Percentiles rank a stretch among this genome's conserved stretches.
Conservation (phyloP, 306 rosid species). For the Mucuna pruriens region DNA sequence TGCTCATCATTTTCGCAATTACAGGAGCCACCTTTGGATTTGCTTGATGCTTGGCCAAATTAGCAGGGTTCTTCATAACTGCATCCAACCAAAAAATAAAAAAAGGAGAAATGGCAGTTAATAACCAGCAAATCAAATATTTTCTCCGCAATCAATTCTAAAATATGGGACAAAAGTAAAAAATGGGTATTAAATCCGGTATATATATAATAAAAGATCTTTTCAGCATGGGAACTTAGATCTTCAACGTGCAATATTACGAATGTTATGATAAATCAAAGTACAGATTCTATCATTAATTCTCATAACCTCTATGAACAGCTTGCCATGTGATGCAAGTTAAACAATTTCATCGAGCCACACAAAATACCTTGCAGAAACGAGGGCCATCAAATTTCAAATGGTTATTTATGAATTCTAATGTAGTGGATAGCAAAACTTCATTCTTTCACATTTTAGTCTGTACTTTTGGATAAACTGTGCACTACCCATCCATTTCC, state of each 20-base stretch:
- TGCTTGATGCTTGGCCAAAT: constrained; percentile 84
- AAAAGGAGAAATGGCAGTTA: neutral
- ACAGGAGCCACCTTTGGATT: constrained; percentile 94
- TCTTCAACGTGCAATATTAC: neutral
- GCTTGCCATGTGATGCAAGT: constrained; percentile 3
- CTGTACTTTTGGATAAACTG: neutral
- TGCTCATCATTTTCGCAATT: constrained; percentile 90
- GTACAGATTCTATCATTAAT: neutral
- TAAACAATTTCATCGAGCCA: neutral
- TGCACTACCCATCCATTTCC: neutral
- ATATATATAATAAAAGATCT: neutral
- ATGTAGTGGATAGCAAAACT: neutral
- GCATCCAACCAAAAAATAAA: constrained; percentile 37
- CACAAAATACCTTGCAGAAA: neutral
- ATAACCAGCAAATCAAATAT: neutral
- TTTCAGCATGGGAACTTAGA: neutral
- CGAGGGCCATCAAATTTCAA: neutral
- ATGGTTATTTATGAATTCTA: neutral
- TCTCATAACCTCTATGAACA: constrained; percentile 2
- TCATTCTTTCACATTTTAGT: neutral
- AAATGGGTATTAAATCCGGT: too few relatives aligned
- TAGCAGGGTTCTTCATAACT: constrained; percentile 94
- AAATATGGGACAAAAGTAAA: neutral
- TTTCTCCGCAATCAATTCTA: neutral
- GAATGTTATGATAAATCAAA: neutral